Evolutionary conservation across 1,139 yeast species (phyloP).

Genomic region (Yamadazyma siamensis): DNA sequence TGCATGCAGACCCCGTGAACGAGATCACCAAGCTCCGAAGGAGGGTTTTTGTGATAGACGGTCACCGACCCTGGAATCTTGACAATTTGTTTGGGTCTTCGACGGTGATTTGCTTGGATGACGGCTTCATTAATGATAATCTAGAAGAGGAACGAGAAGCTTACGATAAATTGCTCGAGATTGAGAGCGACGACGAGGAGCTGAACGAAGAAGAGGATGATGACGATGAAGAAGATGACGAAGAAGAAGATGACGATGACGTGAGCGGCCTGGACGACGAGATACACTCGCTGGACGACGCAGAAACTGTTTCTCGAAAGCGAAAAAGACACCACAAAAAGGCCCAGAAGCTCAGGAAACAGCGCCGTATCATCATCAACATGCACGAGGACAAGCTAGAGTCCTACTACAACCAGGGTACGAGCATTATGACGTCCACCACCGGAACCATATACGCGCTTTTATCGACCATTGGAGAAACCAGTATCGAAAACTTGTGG

Average conservation of each 20-base stretch:
- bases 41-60: conserved; percentile 76
- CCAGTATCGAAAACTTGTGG: conserved; percentile 70
- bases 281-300: conserved; percentile 32
- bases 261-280: too few species aligned
- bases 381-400: conserved; percentile 64
- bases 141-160: conserved; percentile 53
- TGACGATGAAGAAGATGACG: conserved; percentile 39
- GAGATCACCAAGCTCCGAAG: conserved; percentile 16
- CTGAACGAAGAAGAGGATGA: conserved; percentile 24
- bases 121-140: conserved; percentile 66
- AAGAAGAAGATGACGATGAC: conserved; percentile 39
- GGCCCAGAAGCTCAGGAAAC: conserved; percentile 28
- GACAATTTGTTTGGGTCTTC: conserved; percentile 87
- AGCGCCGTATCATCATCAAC: conserved; percentile 23
- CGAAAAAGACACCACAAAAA: conserved; percentile 28
- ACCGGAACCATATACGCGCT: conserved; percentile 80
- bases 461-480: conserved; percentile 66
- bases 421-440: conserved; percentile 70
- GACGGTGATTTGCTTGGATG: conserved; percentile 82
- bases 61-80: conserved; percentile 94
- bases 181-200: conserved; percentile 21
- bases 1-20: conserved; percentile 8
- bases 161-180: conserved; percentile 44
- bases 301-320: conserved; percentile 27
- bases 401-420: conserved; percentile 77